Base-by-base conservation (phyloP, 1,284 basidiomycete species). In the Fomitopsis pinicola region DNA sequence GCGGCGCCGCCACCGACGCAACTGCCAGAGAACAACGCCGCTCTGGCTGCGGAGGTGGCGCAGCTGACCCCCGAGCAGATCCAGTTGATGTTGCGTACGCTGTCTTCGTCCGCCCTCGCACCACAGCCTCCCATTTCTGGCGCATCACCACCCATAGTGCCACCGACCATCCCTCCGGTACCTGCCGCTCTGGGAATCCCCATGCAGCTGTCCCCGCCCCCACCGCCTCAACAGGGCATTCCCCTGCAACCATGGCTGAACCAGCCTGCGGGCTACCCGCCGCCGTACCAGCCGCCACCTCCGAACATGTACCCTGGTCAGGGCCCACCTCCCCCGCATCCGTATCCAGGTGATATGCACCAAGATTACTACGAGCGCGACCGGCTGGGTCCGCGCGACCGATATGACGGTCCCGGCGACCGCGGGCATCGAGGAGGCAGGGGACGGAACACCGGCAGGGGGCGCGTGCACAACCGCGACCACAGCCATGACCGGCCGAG, bases 61-160 rank as follows among this genome's bases (percentile, higher is more conserved):
- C 76, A 83, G 8, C 75, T 87, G 30, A 86, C 85, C 1, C 85
- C 83, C 0, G 85, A 85, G 59, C 85, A 87, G 69, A 80, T 88
- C 28, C 82, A 85, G 60, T 73, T 77, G 28, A 79, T 87, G 69
- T 71, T 88, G 30, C 79, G 79, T 44, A 75, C 82, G 0, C 72
- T 87, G 22, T 70, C 71, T 40, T 66, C 62, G 36, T 60, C 62
- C 14, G 57, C 60, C n/a, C 52, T 55, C n/a, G 22, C 52, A 48
- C 14, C 58, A 36, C 52, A 50, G 14, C 48, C 48, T 30, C 28
- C 52, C 14, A 15, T 54, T 7, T 15, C 35, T 19, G 44, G 14
- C n/a, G 44, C 26, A 28, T 46, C 52, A 55, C 42, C 57, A 14
- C 57, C 62, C 8, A 40, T 40, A 40, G 38, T 40, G 19, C 53